Base-by-base conservation (phyloP, 257 asterid genomes). In the Hygrophila difformis region DNA sequence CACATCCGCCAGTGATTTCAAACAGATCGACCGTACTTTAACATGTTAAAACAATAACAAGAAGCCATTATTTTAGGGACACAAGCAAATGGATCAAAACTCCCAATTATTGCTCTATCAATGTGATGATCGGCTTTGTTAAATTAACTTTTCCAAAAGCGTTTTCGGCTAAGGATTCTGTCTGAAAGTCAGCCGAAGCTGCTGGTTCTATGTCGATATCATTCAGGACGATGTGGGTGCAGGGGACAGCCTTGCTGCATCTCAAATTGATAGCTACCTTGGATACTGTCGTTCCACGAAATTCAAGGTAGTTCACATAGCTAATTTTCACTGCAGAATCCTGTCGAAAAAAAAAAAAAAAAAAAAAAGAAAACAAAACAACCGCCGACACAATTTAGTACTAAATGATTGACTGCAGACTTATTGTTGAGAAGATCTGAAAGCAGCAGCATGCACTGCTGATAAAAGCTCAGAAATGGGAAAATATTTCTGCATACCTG, bases 161-260 rank as follows among this genome's bases (percentile, higher is more conserved):
- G 44, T 72, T n/a, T n/a, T n/a, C n/a, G n/a, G n/a, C 66, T 48
- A 31, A 43, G 71, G 78, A 73, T 34, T 12, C 14, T 11, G 63
- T 51, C 0, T 44, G 33, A 15, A 59, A 14, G 12, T 52, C 5
- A 17, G 11, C 15, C 70, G 15, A 48, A 12, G n/a, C n/a, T n/a
- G 36, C 53, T 6, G 78, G 44, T 49, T 29, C 21, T 33, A 77
- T 73, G 53, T 77, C 34, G 22, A 70, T 60, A 49, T 67, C 67
- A 0, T 67, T 60, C 44, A 73, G 12, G 36, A 39, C 1, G 31
- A 77, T 73, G 39, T 64, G 44, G 3, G 66, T 62, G 61, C 86
- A 73, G 14, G 81, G 72, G 10, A 56, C 60, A 0, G 57, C 61
- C 31, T 49, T n/a, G 63, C 87, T 74, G 71, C 83, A 78, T 39